These are phyloP conservation scores for Populus alba DNA, from an alignment of 345 rosid species.

Conservation along the genomic window DNA sequence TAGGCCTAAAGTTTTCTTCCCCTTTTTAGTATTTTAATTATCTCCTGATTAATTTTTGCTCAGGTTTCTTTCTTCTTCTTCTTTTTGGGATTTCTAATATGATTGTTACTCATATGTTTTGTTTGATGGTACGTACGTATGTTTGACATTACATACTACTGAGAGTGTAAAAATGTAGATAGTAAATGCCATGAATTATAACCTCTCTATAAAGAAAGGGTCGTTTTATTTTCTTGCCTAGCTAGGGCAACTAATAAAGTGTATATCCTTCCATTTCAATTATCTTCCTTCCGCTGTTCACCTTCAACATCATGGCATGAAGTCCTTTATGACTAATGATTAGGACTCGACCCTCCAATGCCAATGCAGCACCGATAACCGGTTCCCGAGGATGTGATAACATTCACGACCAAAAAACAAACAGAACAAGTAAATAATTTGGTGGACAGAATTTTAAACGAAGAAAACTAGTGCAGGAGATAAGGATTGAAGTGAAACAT, in stretches of 20 bases:
- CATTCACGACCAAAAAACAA: background rate
- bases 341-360: conserved; percentile 4
- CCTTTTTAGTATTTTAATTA: conserved; percentile 27
- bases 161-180: conserved; percentile 20
- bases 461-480: background rate
- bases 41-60: conserved; percentile 8
- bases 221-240: background rate
- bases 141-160: conserved; percentile 2
- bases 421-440: background rate
- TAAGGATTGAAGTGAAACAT: background rate
- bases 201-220: background rate
- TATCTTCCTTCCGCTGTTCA: background rate
- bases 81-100: background rate
- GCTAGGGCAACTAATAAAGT: conserved; percentile 3
- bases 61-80: conserved; percentile 4
- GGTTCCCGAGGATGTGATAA: conserved; percentile 5
- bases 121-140: conserved; percentile 8
- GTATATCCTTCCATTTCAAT: background rate
- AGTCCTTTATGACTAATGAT: conserved; percentile 8
- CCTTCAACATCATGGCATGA: background rate
- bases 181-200: background rate
- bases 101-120: conserved; percentile 16
- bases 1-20: conserved; percentile 36
- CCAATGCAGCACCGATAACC: background rate
- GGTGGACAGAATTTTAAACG: background rate